Conservation (phyloP, 108 stramenopile genomes). For the Schizochytrium sp. region DNA sequence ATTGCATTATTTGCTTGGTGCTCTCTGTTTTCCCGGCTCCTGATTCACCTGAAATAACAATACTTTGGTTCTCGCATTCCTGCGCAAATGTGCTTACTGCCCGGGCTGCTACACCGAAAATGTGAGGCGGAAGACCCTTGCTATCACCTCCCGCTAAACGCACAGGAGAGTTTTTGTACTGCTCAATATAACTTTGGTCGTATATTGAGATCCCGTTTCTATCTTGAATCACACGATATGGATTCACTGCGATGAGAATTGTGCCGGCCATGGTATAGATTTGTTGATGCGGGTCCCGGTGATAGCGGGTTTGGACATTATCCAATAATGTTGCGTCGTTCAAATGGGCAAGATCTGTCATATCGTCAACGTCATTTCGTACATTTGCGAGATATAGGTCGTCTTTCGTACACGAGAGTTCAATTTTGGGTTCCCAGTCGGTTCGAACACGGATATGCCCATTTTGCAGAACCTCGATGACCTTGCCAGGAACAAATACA, state of each 20-base stretch:
- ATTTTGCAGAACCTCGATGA: background rate
- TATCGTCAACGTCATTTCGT: constrained; percentile 17
- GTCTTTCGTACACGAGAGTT: background rate
- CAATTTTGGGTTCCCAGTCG: constrained; percentile 46
- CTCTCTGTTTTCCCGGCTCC: constrained; percentile 76
- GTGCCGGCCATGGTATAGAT: constrained; percentile 99
- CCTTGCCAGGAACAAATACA: constrained; percentile 44
- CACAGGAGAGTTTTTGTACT: background rate
- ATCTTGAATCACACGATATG: constrained; percentile 80
- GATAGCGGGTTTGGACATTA: constrained; percentile 53
- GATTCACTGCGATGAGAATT: constrained; percentile 92
- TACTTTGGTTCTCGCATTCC: constrained; percentile 60
- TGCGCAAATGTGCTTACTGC: constrained; percentile 55
- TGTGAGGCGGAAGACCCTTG: constrained; percentile 58
- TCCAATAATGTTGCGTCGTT: constrained; percentile 47
- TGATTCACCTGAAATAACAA: constrained; percentile 74
- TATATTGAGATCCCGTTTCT: constrained; percentile 71
- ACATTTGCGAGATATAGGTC: constrained; percentile 53
- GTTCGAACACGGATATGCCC: background rate
- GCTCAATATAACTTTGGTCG: background rate
- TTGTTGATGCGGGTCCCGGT: constrained; percentile 69
- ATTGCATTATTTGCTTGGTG: constrained; percentile 87
- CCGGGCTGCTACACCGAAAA: constrained; percentile 66
- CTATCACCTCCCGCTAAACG: background rate
- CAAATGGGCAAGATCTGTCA: constrained; percentile 14